phyloP scores from a whole-genome alignment of 768 basidiomycete genomes.

The Plicaturopsis crispa region DNA sequence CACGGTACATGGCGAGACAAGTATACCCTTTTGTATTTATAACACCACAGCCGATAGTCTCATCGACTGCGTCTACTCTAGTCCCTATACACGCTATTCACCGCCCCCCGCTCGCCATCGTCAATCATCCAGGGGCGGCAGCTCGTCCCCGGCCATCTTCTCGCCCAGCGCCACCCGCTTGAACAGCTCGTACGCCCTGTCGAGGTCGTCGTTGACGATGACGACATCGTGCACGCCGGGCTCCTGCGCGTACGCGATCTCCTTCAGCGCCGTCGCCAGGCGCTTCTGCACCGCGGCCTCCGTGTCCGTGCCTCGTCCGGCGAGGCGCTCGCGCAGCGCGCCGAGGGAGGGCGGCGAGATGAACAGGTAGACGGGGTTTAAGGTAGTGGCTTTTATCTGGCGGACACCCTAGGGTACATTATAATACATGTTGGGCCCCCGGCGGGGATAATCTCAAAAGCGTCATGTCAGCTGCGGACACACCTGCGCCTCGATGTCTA shows the following conservation, averaged over 20 bases:
- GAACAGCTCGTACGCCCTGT: slow-evolving; percentile 74
- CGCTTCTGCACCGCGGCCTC: slow-evolving; percentile 67
- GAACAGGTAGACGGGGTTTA: slow-evolving; percentile 87
- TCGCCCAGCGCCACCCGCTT: slow-evolving; percentile 72
- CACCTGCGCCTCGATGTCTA: slow-evolving; percentile 96
- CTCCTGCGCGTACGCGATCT: slow-evolving; percentile 80
- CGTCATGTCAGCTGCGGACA: slow-evolving; percentile 7
- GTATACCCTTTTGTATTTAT: not conserved
- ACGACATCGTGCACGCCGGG: slow-evolving; percentile 70
- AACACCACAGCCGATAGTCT: no score
- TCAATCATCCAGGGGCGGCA: slow-evolving; percentile 61
- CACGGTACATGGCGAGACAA: no score
- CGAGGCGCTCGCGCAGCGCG: slow-evolving; percentile 63
- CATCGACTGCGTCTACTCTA: no score
- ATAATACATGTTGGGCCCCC: not conserved
- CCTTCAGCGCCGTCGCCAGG: slow-evolving; percentile 67
- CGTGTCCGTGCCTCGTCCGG: slow-evolving; percentile 78
- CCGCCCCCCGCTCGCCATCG: no score
- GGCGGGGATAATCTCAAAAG: slow-evolving; percentile 2
- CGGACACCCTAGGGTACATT: slow-evolving; percentile 64
- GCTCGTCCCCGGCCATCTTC: slow-evolving; percentile 43
- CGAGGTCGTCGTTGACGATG: slow-evolving; percentile 86
- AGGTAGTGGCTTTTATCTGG: slow-evolving; percentile 76
- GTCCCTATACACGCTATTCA: no score
- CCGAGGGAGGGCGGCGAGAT: slow-evolving; percentile 80